Conservation (phyloP, 306 rosid species). For the Cucumis sativus region Cucumber_9930_V3 NC_026659.2:22985501-22986000, state of each 20-base stretch:
- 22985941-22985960: not conserved
- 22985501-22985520: not conserved
- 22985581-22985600: not conserved
- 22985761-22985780: not conserved
- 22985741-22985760: not conserved
- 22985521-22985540: not conserved
- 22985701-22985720: no score
- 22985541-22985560: not conserved
- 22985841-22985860: not conserved
- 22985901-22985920: not conserved
- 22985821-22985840: not conserved
- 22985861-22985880: not conserved
- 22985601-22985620: not conserved
- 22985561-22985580: not conserved
- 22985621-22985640: not conserved
- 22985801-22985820: not conserved
- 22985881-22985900: not conserved
- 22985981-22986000: slow-evolving; percentile 1
- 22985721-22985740: not conserved
- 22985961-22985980: not conserved
- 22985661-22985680: not conserved
- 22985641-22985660: not conserved
- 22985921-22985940: not conserved
- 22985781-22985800: not conserved
- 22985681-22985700: not conserved